Percentiles rank a stretch among this genome's conserved stretches.
These are phyloP conservation scores for Thraustochytrium sp. DNA, from an alignment of 352 stramenopile genomes.

Conservation along the genomic window DNA sequence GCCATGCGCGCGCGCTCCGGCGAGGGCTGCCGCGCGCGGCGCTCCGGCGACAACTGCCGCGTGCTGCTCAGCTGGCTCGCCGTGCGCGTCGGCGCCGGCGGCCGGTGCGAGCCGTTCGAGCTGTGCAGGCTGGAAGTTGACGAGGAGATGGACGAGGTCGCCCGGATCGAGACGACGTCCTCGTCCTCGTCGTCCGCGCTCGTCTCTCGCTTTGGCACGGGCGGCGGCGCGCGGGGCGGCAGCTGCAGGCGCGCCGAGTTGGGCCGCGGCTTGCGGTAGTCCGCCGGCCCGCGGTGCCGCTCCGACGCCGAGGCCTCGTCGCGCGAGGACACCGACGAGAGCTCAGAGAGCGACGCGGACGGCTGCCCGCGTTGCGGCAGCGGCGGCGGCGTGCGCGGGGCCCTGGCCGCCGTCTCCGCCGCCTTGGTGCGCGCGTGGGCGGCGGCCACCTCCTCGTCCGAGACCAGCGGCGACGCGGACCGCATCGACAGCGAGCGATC, in stretches of 20 bases:
- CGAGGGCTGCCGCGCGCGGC: not conserved
- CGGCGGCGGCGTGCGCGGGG: too few relatives aligned
- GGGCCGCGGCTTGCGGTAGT: slow-evolving; percentile 13
- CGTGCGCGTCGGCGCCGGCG: not conserved
- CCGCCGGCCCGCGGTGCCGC: not conserved
- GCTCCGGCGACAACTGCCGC: not conserved
- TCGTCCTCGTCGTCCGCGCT: not conserved
- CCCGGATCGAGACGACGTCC: not conserved
- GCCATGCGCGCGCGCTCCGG: not conserved
- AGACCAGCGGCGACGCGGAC: too few relatives aligned
- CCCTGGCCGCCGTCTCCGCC: too few relatives aligned
- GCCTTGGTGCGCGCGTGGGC: not conserved
- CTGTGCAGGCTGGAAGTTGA: not conserved
- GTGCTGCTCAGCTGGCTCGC: not conserved
- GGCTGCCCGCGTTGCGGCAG: too few relatives aligned
- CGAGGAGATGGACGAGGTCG: not conserved
- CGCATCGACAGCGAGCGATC: too few relatives aligned
- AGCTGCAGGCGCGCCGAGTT: not conserved
- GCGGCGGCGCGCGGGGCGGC: not conserved
- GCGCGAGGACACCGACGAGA: not conserved
- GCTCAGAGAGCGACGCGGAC: not conserved
- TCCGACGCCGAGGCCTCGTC: not conserved
- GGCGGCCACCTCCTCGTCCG: not conserved
- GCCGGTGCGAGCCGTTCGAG: not conserved
- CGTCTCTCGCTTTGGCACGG: not conserved